Evolutionary conservation across 2,329 filamentous ascomycete genomes (phyloP).

Genomic region (Stemphylium vesicarium): DNA sequence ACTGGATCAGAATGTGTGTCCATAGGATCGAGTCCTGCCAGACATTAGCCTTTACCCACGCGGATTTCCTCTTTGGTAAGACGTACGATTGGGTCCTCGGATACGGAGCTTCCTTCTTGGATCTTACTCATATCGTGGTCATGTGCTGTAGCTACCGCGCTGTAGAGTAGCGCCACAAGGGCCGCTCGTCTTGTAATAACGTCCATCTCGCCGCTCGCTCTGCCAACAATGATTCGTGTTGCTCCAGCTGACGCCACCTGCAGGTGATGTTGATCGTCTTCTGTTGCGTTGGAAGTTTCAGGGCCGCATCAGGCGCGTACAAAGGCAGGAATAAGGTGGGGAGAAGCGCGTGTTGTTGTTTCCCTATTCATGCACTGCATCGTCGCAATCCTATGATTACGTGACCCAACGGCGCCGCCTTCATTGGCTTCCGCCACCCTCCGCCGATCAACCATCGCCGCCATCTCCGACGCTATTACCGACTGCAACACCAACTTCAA

Average conservation of each 20-base stretch:
- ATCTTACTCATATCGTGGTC: constrained; percentile 52
- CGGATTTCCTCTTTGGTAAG: neutral
- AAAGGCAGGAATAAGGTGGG: constrained; percentile 1
- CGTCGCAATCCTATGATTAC: constrained; percentile 34
- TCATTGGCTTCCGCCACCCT: constrained; percentile 27
- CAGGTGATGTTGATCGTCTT: constrained; percentile 7
- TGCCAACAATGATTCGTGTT: constrained; percentile 1
- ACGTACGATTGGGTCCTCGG: constrained; percentile 45
- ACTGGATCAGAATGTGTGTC: constrained; percentile 91
- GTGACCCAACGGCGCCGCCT: constrained; percentile 18
- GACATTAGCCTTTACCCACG: constrained; percentile 18
- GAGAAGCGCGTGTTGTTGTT: constrained; percentile 8
- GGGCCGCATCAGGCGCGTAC: constrained; percentile 8
- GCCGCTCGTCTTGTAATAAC: constrained; percentile 20
- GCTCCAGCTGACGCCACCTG: constrained; percentile 3
- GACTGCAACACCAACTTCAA: constrained; percentile 2
- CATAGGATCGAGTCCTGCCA: constrained; percentile 79
- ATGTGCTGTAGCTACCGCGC: constrained; percentile 41
- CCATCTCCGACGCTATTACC: constrained; percentile 4
- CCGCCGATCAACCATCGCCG: constrained; percentile 12
- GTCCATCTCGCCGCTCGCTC: constrained; percentile 19
- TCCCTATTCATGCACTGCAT: constrained; percentile 25
- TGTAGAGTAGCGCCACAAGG: constrained; percentile 32
- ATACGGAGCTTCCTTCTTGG: constrained; percentile 47
- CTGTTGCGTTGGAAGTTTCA: constrained; percentile 31